Conservation (phyloP, 129 eudicot genomes). For the Tagetes erecta region DNA sequence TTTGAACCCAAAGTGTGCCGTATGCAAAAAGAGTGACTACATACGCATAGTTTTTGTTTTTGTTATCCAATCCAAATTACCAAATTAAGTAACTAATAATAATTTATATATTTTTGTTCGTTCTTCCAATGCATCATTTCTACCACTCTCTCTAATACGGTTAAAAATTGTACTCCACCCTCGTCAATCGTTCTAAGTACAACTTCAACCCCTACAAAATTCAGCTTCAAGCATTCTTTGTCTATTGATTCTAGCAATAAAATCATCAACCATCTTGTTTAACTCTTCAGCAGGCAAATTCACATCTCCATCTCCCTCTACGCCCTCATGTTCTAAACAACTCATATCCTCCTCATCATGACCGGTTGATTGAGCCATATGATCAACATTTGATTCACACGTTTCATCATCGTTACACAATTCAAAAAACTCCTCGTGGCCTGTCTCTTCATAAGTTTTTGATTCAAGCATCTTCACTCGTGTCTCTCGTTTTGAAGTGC, state of each 20-base stretch:
- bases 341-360: conserved; percentile 22
- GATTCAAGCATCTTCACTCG: conserved; percentile 6
- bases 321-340: conserved; percentile 17
- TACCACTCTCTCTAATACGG: conserved; percentile 21
- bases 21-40: background rate
- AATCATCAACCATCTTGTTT: conserved; percentile 60
- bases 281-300: conserved; percentile 41
- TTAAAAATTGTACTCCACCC: conserved; percentile 13
- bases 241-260: conserved; percentile 55
- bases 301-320: conserved; percentile 28
- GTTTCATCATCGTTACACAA: conserved; percentile 9
- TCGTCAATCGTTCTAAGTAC: conserved; percentile 17
- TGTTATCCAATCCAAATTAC: conserved; percentile 1
- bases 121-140: background rate
- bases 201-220: conserved; percentile 34
- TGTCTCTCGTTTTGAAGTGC: conserved; percentile 13
- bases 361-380: background rate
- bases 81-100: background rate
- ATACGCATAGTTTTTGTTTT: background rate
- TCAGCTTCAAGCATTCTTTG: conserved; percentile 53
- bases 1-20: background rate
- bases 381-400: conserved; percentile 14
- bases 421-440: conserved; percentile 33
- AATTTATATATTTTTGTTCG: background rate
- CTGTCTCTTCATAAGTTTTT: conserved; percentile 15